Evolutionary conservation across 768 basidiomycete species (phyloP), one percentile per base, ranked within the genome.

Genomic region (Boletus rufocinnamomeus): DNA sequence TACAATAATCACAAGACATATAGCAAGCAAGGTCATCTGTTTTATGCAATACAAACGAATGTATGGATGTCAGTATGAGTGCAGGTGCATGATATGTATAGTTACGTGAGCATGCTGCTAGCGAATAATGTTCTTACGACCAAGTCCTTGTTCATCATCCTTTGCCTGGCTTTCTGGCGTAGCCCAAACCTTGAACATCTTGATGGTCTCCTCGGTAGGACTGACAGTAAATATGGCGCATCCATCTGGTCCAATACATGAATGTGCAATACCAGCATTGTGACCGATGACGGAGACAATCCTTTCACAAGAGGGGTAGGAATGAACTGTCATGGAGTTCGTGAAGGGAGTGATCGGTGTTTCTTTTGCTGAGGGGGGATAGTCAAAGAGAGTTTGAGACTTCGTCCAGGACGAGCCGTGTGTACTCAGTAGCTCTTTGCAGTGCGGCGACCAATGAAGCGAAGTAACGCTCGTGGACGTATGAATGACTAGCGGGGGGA

Each of bases 351-450:
- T 65, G 30, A 40, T 40, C 16, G 60, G 68, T 46, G 66, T 51
- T 43, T 72, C 60, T 57, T 68, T 67, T 35, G 61, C 41, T 13
- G 63, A 53, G 25, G 66, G 63, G 14, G 68, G 64, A n/a, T 48
- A 37, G 4, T 62, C 65, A 10, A 62, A 57, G 25, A 63, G 38
- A 17, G 44, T 38, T 45, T 73, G 73, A 35, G 64, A 57, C 38
- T 46, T 59, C 11, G 59, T 59, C 72, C 74, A 73, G 32, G 59
- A 66, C 50, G 69, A 69, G 56, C 75, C 91, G 64, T 94, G 91
- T 3, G 91, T 90, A 44, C 85, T 90, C n/a, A 96, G 73, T 37
- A 97, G 73, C 66, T 96, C 94, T 63, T 91, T 92, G 66, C 86
- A 86, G 60, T 93, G 88, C 5, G 86, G 84, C 17, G 91, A 90